A percentile compares a stretch with the other conserved stretches of the same genome.
These are phyloP conservation scores for Pichia sp. DNA, from an alignment of 1,139 yeast species.

Conservation along the genomic window DNA sequence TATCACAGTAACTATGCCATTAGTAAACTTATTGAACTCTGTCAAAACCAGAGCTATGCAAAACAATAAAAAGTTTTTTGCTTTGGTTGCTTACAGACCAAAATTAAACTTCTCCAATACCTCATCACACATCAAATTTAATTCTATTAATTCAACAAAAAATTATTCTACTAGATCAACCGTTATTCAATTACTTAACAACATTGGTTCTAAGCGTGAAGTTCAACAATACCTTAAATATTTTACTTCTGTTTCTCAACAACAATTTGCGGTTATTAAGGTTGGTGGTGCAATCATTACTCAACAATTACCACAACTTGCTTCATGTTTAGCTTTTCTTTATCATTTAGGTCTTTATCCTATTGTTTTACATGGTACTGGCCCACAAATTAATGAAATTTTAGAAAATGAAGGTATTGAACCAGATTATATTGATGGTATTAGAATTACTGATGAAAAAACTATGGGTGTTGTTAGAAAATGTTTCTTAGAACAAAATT, in stretches of 20 bases:
- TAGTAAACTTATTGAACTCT: constrained; percentile 9
- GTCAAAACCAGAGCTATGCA: constrained; percentile 5
- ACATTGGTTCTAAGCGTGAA: constrained; percentile 94
- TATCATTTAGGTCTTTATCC: constrained; percentile 98
- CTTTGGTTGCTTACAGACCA: constrained; percentile 13
- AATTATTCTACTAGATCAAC: constrained; percentile 75
- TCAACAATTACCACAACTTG: constrained; percentile 85
- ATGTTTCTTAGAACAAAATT: constrained; percentile 91
- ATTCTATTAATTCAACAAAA: constrained; percentile 2
- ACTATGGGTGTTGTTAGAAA: constrained; percentile 95
- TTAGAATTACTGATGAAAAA: constrained; percentile 87
- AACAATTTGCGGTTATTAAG: constrained; percentile 95
- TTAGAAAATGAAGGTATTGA: constrained; percentile 92
- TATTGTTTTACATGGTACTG: constrained; percentile 94
- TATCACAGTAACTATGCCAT: constrained; percentile 7
- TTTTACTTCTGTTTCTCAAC: constrained; percentile 91
- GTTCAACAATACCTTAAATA: constrained; percentile 95
- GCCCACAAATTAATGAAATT: constrained; percentile 94
- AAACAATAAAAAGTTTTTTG: constrained; percentile 8
- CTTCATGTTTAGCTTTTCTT: constrained; percentile 89
- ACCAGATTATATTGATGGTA: constrained; percentile 94
- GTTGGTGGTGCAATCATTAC: constrained; percentile 99
- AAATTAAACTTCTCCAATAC: neutral
- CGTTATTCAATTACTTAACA: constrained; percentile 87
- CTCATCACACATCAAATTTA: neutral